Evolutionary conservation across 2,329 filamentous ascomycete genomes (phyloP).

Genomic region (Coniochaeta sp.): DNA sequence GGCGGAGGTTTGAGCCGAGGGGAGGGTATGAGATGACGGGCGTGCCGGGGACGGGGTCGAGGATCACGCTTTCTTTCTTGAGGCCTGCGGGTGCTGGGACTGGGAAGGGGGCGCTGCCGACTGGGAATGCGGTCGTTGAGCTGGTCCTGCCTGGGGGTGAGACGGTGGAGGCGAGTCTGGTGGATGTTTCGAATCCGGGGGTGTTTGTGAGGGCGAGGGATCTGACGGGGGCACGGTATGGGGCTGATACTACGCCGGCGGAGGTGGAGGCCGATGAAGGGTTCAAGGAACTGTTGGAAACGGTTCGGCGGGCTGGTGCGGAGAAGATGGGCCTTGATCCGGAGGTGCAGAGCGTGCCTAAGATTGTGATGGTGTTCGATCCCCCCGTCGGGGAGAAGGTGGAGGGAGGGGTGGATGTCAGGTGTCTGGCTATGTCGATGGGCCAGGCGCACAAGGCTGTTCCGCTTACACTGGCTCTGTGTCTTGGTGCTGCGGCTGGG

Average conservation of each 20-base stretch:
- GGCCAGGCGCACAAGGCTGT: constrained; percentile 35
- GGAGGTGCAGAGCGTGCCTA: constrained; percentile 29
- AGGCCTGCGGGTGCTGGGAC: constrained; percentile 32
- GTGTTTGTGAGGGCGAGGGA: constrained; percentile 28
- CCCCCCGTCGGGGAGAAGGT: constrained; percentile 4
- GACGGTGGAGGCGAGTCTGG: constrained; percentile 24
- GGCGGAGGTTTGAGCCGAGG: constrained; percentile 16
- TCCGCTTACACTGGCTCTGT: constrained; percentile 31
- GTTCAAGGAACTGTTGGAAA: constrained; percentile 24
- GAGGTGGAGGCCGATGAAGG: constrained; percentile 21
- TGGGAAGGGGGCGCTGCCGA: constrained; percentile 26
- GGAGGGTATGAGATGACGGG: constrained; percentile 31
- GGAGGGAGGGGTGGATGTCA: constrained; percentile 24
- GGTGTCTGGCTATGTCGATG: constrained; percentile 38
- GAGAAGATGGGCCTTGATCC: constrained; percentile 31
- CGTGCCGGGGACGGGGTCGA: constrained; percentile 26
- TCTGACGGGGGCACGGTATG: background rate
- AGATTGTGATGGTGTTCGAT: constrained; percentile 34
- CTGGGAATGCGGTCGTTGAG: constrained; percentile 24
- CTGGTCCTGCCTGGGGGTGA: constrained; percentile 19
- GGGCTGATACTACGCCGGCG: constrained; percentile 8
- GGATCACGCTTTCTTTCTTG: constrained; percentile 28
- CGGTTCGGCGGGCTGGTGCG: constrained; percentile 27
- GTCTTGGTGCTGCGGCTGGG: constrained; percentile 28
- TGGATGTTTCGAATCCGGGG: constrained; percentile 34